phyloP scores from a whole-genome alignment of 148 eudicot species.

The Rhododendron simsii region DNA sequence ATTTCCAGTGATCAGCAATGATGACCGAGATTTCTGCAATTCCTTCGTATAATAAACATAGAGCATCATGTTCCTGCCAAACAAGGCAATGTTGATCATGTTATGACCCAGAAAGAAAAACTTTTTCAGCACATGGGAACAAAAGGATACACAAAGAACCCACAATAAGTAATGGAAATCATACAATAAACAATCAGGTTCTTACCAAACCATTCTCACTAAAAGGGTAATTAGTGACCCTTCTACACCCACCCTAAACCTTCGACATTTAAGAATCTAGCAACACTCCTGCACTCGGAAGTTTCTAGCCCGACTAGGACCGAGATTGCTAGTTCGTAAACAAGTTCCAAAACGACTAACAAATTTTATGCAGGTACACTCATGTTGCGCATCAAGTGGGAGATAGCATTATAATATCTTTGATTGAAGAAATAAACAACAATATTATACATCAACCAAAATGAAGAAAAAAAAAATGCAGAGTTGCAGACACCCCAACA shows the following conservation, averaged over 20 bases:
- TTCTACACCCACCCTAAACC: neutral
- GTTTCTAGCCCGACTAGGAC: neutral
- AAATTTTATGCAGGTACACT: neutral
- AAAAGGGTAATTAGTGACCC: neutral
- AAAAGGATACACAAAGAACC: neutral
- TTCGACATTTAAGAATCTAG: too few species aligned
- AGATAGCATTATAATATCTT: neutral
- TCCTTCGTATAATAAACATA: neutral
- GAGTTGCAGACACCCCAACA: neutral
- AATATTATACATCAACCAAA: neutral
- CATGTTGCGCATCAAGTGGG: neutral
- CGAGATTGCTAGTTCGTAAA: neutral
- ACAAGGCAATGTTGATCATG: neutral
- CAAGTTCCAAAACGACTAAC: neutral
- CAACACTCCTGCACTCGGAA: neutral
- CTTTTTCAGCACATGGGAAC: neutral
- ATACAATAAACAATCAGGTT: neutral
- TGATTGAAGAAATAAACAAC: neutral
- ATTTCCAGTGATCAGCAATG: neutral
- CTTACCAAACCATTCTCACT: neutral
- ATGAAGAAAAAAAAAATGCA: neutral
- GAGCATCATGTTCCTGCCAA: slow-evolving; percentile 3
- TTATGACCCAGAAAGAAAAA: neutral
- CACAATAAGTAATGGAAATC: neutral
- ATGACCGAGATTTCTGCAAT: neutral